phyloP scores from a whole-genome alignment of 2,329 filamentous ascomycete species.

The Verticillium tricorpus region DNA sequence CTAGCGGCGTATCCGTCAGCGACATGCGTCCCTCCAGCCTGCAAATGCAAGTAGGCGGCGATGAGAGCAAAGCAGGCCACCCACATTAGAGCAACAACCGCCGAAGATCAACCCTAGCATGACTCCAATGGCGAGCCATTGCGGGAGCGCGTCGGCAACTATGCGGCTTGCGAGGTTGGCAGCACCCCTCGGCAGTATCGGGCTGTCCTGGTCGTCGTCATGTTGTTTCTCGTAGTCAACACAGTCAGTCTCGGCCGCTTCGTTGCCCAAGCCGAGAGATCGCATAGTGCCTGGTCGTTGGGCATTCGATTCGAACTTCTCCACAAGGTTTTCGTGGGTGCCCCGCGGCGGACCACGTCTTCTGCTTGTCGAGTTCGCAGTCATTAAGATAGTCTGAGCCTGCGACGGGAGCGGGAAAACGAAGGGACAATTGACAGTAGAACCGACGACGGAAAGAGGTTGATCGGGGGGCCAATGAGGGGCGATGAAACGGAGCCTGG shows the following conservation, averaged over 20 bases:
- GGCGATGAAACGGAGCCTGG: neutral
- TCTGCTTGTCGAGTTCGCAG: constrained; percentile 43
- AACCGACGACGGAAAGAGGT: neutral
- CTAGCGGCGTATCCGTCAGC: constrained; percentile 35
- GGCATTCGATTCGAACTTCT: neutral
- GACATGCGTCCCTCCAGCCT: neutral
- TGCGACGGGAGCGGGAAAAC: neutral
- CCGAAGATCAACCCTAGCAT: constrained; percentile 90
- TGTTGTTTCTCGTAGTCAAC: neutral
- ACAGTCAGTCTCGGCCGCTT: neutral
- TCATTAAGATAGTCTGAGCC: constrained; percentile 22
- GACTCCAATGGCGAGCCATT: constrained; percentile 57
- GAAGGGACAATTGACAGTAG: neutral
- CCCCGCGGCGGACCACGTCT: constrained; percentile 19
- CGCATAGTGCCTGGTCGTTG: neutral
- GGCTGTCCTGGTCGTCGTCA: neutral
- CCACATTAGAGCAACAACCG: constrained; percentile 88
- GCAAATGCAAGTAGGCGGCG: neutral
- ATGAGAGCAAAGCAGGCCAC: constrained; percentile 17
- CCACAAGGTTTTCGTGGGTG: constrained; percentile 2
- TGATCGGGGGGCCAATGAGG: neutral
- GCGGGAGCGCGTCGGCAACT: constrained; percentile 54
- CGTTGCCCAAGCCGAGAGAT: neutral
- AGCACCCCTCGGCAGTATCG: neutral
- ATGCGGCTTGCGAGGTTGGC: constrained; percentile 36